Base-by-base conservation (phyloP, 805 yeast species). In the Spathaspora arborariae region DNA sequence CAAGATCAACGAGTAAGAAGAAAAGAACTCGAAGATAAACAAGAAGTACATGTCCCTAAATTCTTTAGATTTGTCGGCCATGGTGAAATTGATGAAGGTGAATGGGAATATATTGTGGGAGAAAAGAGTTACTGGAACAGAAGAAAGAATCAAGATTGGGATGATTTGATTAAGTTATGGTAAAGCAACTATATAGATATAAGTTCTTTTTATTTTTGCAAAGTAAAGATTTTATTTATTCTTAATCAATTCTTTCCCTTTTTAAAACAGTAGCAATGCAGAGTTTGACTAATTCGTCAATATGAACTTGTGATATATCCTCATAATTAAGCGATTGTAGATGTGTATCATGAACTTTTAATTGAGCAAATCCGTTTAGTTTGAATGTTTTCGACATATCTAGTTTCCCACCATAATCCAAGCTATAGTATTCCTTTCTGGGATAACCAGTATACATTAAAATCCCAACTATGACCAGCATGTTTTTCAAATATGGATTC, bases 1-100 rank as follows among this genome's bases (percentile, higher is more conserved):
- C 88, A 85, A 57, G 71, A 69, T 22, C 99, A 94, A 68, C 78
- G 99, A 57, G 79, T 71, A 6, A 76, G 96, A 58, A 79, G 99
- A 54, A 79, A 76, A 54, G 74, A 68, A 34, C 57, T 75, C 34
- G 81, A 81, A 46, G 81, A 72, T 20, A 57, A 63, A 0, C 74
- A 71, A 2, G 58, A 61, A 21, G 59, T 54, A 1, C 81, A 83
- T 60, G 59, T 58, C 27, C 95, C 97, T 0, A 61, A 64, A 18
- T 90, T 83, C 59, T 91, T 91, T 70, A 72, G 75, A 49, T 68
- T 64, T 4, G 72, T 68, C 15, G 71, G 71, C 10, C 65, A 60
- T 13, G 59, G 53, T 3, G 53, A 53, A 2, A 63, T 68, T 2
- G 79, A 75, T 45, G 48, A 68, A 4, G 71, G 75, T 5, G 74